Base-by-base conservation (phyloP, 2,329 filamentous ascomycete species). In the Parasarocladium wereldwijsianum region DNA sequence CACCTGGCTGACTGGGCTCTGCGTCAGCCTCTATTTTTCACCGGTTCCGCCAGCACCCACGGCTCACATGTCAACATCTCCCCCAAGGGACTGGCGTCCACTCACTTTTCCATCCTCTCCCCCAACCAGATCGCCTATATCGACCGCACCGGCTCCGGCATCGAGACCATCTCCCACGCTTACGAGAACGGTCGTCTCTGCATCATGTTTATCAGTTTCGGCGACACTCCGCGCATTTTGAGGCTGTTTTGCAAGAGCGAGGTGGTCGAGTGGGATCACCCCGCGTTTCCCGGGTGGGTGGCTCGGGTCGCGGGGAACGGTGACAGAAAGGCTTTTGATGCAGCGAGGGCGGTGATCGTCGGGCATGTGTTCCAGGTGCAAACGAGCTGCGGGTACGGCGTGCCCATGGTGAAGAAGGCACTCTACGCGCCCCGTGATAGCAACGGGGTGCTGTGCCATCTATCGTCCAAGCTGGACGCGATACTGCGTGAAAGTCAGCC, bases 131-230 rank as follows among this genome's bases (percentile, higher is more conserved):
- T 64, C 34, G 75, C 70, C 16, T 86, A 85, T 45, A 60, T 84
- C 32, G 80, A 86, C 45, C 67, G 74, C 36, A 83, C 75, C 2
- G 81, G 80, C 17, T 80, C 74, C 18, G 80, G 80, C 15, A 74
- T 65, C 43, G 81, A 87, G 55, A 86, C 80, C 3, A 76, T 86
- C 36, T 62, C 70, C 4, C 80, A 86, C 43, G 52, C 82, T 8
- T 75, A 82, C 46, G 80, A 87, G 44, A 86, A 86, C 42, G 76
- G 74, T 17, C 67, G 81, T 11, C 64, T 80, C 12, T 83, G 77
- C 5, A 54, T 86, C 44, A 74, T 84, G 64, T 83, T 85, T 53
- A 76, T 67, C 47, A 73, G 68, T 14, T 80, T 78, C 38, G 68
- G 65, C 2, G 40, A 55, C 4, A 45, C 55, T 0, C 74, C 76